phyloP scores from a whole-genome alignment of 1,139 yeast species.

The Pichia sp. region DNA sequence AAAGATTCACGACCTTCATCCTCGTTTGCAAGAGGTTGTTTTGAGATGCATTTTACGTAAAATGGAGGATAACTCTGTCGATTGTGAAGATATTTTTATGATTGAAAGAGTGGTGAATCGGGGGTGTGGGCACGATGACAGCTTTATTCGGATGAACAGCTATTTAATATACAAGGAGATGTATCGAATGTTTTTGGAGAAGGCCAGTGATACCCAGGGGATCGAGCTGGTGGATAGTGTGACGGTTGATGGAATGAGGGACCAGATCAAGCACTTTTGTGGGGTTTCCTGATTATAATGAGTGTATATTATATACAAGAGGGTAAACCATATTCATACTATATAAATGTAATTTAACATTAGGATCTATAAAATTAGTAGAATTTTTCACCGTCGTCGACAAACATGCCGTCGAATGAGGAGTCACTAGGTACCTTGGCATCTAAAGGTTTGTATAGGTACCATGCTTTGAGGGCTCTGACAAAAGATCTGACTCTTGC shows the following conservation, averaged over 20 bases:
- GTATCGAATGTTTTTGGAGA: conserved; percentile 16
- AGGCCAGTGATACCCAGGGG: conserved; percentile 20
- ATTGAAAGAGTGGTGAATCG: conserved; percentile 24
- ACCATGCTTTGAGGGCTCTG: conserved; percentile 86
- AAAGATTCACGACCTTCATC: not conserved
- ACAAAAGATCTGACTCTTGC: conserved; percentile 92
- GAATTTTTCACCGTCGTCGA: conserved; percentile 53
- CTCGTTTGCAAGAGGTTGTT: conserved; percentile 19
- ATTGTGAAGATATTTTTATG: conserved; percentile 25
- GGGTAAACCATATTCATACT: not conserved
- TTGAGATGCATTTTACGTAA: conserved; percentile 19
- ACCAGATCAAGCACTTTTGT: conserved; percentile 11
- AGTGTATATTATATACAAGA: conserved; percentile 5
- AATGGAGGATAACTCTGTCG: conserved; percentile 12
- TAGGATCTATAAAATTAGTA: conserved; percentile 19
- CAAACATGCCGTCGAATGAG: conserved; percentile 41
- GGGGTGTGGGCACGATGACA: conserved; percentile 19
- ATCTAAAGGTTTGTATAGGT: conserved; percentile 77
- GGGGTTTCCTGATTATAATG: not conserved
- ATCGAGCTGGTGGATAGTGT: conserved; percentile 27
- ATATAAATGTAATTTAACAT: conserved; percentile 4
- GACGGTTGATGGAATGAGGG: conserved; percentile 25
- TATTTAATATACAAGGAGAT: conserved; percentile 24
- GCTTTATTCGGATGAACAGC: conserved; percentile 24
- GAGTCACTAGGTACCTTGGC: conserved; percentile 61